phyloP scores from a whole-genome alignment of 1,284 basidiomycete genomes.

The Flammula alnicola region DNA sequence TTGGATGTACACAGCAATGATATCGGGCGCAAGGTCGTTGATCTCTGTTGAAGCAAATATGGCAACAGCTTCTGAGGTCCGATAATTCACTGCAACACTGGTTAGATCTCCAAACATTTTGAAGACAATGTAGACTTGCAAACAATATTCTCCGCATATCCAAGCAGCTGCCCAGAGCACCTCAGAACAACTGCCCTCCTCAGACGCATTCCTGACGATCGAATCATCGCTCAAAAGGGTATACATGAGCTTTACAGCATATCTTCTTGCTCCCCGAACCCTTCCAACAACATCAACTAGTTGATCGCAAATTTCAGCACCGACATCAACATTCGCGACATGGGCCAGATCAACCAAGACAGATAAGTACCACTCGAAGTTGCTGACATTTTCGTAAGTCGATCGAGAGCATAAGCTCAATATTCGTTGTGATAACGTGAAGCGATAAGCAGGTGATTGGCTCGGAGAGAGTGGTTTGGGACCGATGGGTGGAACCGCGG shows the following conservation, averaged over 20 bases:
- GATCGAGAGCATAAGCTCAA: slow-evolving; percentile 83
- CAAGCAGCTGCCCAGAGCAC: slow-evolving; percentile 92
- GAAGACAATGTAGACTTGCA: slow-evolving; percentile 41
- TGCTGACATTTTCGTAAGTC: slow-evolving; percentile 85
- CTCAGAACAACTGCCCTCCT: slow-evolving; percentile 74
- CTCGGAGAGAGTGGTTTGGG: slow-evolving; percentile 52
- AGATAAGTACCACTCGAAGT: slow-evolving; percentile 98
- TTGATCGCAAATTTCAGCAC: slow-evolving; percentile 76
- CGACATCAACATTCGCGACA: slow-evolving; percentile 80
- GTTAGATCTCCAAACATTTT: no score
- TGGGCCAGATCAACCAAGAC: slow-evolving; percentile 90
- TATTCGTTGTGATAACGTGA: slow-evolving; percentile 81
- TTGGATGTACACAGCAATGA: slow-evolving; percentile 80
- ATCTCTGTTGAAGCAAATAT: slow-evolving; percentile 68
- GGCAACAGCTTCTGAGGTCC: slow-evolving; percentile 73
- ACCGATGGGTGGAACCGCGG: slow-evolving; percentile 41
- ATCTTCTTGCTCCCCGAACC: slow-evolving; percentile 77
- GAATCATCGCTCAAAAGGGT: slow-evolving; percentile 80
- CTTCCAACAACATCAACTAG: slow-evolving; percentile 88
- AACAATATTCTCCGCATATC: slow-evolving; percentile 94
- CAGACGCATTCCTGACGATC: slow-evolving; percentile 63
- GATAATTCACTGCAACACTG: slow-evolving; percentile 66
- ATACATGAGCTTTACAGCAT: slow-evolving; percentile 83
- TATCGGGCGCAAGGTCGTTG: slow-evolving; percentile 59
- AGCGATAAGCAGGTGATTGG: slow-evolving; percentile 80